Conservation (phyloP, 148 eudicot genomes). For the Rheum nobile region DNA sequence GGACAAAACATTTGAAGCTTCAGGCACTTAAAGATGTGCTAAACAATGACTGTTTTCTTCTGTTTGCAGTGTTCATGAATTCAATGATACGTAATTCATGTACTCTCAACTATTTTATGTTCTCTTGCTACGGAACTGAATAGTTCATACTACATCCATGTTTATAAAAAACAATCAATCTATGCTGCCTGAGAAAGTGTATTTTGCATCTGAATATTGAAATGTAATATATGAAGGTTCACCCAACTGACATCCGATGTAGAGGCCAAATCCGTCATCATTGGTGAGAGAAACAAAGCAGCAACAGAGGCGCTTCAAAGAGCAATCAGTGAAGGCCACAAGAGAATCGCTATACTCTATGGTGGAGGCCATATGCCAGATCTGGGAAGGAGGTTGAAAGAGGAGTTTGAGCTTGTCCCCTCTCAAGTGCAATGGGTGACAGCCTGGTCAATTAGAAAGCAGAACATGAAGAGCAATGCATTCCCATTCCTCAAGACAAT, state of each 20-base stretch:
- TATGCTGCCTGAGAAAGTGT: background rate
- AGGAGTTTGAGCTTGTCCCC: constrained; percentile 73
- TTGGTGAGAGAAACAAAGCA: constrained; percentile 90
- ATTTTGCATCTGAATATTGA: background rate
- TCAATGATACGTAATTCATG: background rate
- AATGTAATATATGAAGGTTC: constrained; percentile 37
- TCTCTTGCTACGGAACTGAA: background rate
- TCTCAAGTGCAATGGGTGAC: constrained; percentile 77
- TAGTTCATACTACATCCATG: background rate
- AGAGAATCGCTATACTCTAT: constrained; percentile 79
- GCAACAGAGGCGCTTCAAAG: constrained; percentile 60
- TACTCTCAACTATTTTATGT: background rate
- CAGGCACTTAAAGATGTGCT: background rate
- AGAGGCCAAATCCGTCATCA: constrained; percentile 78
- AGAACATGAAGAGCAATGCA: constrained; percentile 39
- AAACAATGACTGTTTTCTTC: background rate
- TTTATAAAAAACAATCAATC: background rate
- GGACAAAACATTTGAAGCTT: too few species aligned
- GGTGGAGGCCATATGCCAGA: constrained; percentile 99
- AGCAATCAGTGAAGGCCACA: constrained; percentile 67
- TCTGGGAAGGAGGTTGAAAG: constrained; percentile 63
- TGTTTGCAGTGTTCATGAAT: background rate
- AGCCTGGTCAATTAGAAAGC: constrained; percentile 78
- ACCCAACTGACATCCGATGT: constrained; percentile 64
- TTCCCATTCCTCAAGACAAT: constrained; percentile 52